These are phyloP conservation scores for Eremothecium cymbalariae DNA, from an alignment of 1,139 yeast genomes.

Conservation along the genomic window DNA sequence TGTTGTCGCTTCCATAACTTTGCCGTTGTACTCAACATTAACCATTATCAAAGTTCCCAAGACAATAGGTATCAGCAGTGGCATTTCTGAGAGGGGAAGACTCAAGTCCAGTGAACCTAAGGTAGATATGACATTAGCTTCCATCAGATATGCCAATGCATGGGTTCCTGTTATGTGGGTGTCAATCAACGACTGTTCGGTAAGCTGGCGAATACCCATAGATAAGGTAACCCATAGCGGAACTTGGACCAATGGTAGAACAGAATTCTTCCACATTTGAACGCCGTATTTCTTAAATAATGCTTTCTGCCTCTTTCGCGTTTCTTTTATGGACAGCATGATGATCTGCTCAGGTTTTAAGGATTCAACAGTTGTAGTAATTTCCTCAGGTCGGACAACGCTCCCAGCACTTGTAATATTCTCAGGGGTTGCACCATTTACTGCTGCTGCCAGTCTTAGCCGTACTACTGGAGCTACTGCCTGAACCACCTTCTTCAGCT, in stretches of 20 bases:
- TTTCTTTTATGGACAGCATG: conserved; percentile 66
- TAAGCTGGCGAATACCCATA: conserved; percentile 62
- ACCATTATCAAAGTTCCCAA: conserved; percentile 64
- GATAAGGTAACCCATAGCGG: conserved; percentile 86
- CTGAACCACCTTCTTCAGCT: conserved; percentile 55
- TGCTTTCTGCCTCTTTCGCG: conserved; percentile 60
- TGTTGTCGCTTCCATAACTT: conserved; percentile 39
- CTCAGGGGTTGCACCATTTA: conserved; percentile 13
- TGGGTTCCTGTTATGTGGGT: conserved; percentile 12
- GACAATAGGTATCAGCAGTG: conserved; percentile 50
- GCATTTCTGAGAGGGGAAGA: conserved; percentile 23
- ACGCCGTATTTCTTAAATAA: conserved; percentile 60
- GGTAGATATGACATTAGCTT: conserved; percentile 9
- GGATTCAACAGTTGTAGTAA: conserved; percentile 26
- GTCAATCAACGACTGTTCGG: conserved; percentile 35
- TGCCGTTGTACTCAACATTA: conserved; percentile 72
- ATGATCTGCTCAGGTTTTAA: conserved; percentile 72
- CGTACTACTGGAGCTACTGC: conserved; percentile 72
- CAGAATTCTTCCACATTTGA: conserved; percentile 71
- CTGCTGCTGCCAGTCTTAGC: conserved; percentile 56
- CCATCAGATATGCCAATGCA: conserved; percentile 5
- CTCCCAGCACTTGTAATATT: conserved; percentile 15
- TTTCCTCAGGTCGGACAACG: conserved; percentile 6
- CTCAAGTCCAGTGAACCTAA: conserved; percentile 29
- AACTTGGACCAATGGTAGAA: conserved; percentile 70